Conservation (phyloP, 2,329 filamentous ascomycete genomes). For the Hypoxylon sp. region DNA sequence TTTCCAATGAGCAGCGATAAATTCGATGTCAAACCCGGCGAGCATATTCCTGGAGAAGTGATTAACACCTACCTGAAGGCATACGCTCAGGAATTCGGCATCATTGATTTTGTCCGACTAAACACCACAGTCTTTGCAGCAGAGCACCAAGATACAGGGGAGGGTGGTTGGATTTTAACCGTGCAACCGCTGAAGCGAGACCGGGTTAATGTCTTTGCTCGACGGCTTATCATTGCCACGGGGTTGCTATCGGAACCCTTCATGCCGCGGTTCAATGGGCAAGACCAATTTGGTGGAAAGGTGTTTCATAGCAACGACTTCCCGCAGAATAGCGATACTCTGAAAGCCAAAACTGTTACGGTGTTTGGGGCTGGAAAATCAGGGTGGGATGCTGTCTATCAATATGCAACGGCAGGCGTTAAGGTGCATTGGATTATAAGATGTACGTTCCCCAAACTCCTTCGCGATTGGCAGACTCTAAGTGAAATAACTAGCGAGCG, state of each 20-base stretch:
- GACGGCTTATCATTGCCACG: slow-evolving; percentile 72
- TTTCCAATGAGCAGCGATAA: slow-evolving; percentile 75
- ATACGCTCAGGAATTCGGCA: slow-evolving; percentile 67
- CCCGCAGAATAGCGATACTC: slow-evolving; percentile 52
- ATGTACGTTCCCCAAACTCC: slow-evolving; percentile 36
- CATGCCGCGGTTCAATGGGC: slow-evolving; percentile 66
- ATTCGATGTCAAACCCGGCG: slow-evolving; percentile 61
- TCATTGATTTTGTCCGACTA: slow-evolving; percentile 65
- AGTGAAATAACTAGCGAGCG: slow-evolving; percentile 54
- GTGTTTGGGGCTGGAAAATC: slow-evolving; percentile 75
- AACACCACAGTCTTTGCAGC: slow-evolving; percentile 66
- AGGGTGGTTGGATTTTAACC: slow-evolving; percentile 55
- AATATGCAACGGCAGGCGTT: slow-evolving; percentile 67
- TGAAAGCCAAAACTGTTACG: slow-evolving; percentile 59
- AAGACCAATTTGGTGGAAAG: slow-evolving; percentile 64
- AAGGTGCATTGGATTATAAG: slow-evolving; percentile 72
- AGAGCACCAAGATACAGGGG: slow-evolving; percentile 61
- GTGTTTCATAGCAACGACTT: slow-evolving; percentile 73
- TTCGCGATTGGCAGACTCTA: slow-evolving; percentile 1
- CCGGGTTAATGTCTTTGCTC: slow-evolving; percentile 52
- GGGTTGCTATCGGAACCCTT: slow-evolving; percentile 72
- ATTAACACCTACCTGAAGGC: slow-evolving; percentile 70
- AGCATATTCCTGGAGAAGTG: slow-evolving; percentile 72
- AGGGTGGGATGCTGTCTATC: slow-evolving; percentile 74
- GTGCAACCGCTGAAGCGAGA: slow-evolving; percentile 20